Base-by-base conservation (phyloP, 225 moss, liverwort and hornwort genomes). In the Asterella californica region DNA sequence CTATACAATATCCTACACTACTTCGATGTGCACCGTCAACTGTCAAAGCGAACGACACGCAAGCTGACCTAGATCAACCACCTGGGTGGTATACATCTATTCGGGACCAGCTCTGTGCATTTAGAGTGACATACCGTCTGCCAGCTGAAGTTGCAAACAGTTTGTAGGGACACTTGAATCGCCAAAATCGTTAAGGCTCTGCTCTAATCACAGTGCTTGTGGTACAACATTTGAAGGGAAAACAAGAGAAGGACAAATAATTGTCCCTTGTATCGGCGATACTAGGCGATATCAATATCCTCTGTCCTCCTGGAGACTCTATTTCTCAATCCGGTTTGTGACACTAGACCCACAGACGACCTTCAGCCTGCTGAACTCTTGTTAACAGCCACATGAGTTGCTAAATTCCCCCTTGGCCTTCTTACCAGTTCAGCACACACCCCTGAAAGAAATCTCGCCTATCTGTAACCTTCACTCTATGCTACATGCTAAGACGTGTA, bases 401-500 rank as follows among this genome's bases (percentile, higher is more conserved):
- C 52, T 37, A 33, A 19, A 24, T 76, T 53, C 57, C 59, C 57
- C 33, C 24, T 34, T 38, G 37, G 74, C 52, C 46, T 74, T 54
- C 74, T 74, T 19, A 50, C 4, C 57, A 76, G 37, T 36, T 52
- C 37, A 59, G 59, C 37, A 59, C 59, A 73, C 59, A 59, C 57
- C 59, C 75, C 36, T 76, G 75, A 59, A 46, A 25, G 75, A 76
- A 55, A 24, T 36, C 57, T 59, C 30, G 75, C 57, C 75, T 59
- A 59, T 32, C 34, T 38, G 75, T 32, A 34, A 59, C 74, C 49
- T 54, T 52, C 74, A 53, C 71, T 74, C 15, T 60, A 60, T 59
- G 57, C 75, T 59, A 76, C 75, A 76, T 76, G 57, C 57, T 59
- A 34, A 76, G 38, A 37, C 30, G 75, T 59, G 36, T 53, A 30